These are phyloP conservation scores for Dioscorea dumetorum DNA, from an alignment of 106 monocot species.

Conservation along the genomic window DNA sequence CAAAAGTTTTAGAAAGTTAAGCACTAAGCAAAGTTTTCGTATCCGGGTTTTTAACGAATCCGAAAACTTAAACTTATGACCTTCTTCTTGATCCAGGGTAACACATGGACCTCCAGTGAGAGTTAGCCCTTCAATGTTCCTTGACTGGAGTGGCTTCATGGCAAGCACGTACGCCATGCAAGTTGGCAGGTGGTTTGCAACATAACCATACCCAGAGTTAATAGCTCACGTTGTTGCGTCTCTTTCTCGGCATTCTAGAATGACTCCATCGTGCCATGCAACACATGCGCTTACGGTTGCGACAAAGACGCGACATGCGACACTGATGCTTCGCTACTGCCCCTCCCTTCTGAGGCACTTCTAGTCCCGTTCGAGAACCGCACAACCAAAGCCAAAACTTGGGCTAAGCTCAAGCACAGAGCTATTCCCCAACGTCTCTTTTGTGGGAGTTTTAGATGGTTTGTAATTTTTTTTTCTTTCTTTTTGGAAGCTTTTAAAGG, in stretches of 20 bases:
- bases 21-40: too few species aligned
- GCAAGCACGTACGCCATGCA: constrained; percentile 50
- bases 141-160: constrained; percentile 67
- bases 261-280: constrained; percentile 82
- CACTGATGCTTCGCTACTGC: constrained; percentile 34
- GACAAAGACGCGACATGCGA: constrained; percentile 37
- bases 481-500: too few species aligned
- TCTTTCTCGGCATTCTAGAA: constrained; percentile 97
- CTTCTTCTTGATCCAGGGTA: constrained; percentile 64
- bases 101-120: constrained; percentile 65
- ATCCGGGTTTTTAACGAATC: too few species aligned
- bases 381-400: constrained; percentile 50
- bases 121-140: constrained; percentile 73
- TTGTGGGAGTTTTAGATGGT: too few species aligned
- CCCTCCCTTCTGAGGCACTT: constrained; percentile 69
- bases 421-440: constrained; percentile 21
- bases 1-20: too few species aligned
- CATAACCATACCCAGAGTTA: constrained; percentile 52
- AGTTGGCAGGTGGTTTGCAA: constrained; percentile 93
- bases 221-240: constrained; percentile 65
- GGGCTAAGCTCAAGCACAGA: constrained; percentile 63
- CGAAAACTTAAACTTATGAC: too few species aligned
- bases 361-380: constrained; percentile 64
- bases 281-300: constrained; percentile 92
- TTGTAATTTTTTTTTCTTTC: too few species aligned